Conservation (phyloP, 495 filamentous ascomycete species). For the Talaromyces stipitatus region DNA sequence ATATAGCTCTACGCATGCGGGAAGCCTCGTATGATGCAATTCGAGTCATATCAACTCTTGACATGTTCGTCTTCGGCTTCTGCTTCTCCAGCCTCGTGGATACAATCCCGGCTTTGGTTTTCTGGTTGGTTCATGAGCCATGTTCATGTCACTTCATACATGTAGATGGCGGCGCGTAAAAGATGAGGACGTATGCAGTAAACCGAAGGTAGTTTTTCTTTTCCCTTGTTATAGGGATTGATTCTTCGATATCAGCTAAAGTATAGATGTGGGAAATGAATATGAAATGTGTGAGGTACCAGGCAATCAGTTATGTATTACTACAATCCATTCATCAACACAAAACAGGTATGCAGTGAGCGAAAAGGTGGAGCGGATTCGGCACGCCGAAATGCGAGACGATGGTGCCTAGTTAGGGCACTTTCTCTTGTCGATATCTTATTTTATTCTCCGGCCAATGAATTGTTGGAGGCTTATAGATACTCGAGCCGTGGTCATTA, state of each 20-base stretch:
- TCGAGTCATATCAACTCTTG: background rate
- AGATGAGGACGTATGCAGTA: background rate
- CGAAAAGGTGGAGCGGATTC: background rate
- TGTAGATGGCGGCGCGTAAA: background rate
- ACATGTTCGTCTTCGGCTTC: background rate
- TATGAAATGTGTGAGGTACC: too few relatives aligned
- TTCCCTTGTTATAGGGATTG: too few relatives aligned
- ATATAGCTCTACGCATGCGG: background rate
- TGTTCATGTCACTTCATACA: background rate
- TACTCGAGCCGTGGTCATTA: too few relatives aligned
- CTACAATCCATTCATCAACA: too few relatives aligned
- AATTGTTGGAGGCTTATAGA: too few relatives aligned
- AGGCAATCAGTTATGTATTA: too few relatives aligned
- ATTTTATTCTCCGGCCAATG: background rate
- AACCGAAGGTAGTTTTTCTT: background rate
- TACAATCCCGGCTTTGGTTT: background rate
- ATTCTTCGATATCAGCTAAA: too few relatives aligned
- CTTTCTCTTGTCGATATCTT: background rate
- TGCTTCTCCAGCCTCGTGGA: background rate
- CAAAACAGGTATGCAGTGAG: background rate
- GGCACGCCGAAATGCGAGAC: background rate
- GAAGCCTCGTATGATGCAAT: background rate
- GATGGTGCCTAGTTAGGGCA: background rate
- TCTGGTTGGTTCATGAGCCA: background rate
- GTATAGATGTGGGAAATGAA: too few relatives aligned